Evolutionary conservation across 2,329 filamentous ascomycete genomes (phyloP), one percentile per base, ranked within the genome.

Genomic region (Tolypocladium ovalisporum): DNA sequence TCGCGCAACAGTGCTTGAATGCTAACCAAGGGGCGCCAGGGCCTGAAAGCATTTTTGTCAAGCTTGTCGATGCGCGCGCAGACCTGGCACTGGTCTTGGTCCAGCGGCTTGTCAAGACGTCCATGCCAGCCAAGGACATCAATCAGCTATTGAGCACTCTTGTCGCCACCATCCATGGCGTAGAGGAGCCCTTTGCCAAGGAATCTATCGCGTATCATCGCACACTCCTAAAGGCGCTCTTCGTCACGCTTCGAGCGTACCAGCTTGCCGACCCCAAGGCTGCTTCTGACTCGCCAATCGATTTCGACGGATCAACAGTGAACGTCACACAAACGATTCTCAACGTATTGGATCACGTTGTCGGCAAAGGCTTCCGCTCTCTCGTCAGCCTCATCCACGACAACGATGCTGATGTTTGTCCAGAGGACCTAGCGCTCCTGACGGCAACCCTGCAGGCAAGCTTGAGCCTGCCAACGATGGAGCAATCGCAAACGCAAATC

Each of bases 371-470:
- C 2, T 93, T 99, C 76, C 85, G 88, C 44, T 84, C 87, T 27
- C 78, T 97, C 27, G 90, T 91, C 37, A 84, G 85, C 17, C 83
- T 91, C 56, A 82, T 97, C 17, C 94, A 99, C 67, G 87, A 94
- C 37, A 79, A 86, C 35, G 80, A 87, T 4, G 78, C 82, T 9
- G 65, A 64, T 27, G 65, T 72, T 22, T 82, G 86, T 55, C 89
- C 91, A 0, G 87, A 88, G 57, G 94, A 99, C 68, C 84, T 99
- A 62, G 87, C 87, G 3, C 84, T 97, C 47, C 74, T 99, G 51
- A 96, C 90, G 13, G 92, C 90, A 4, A 87, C 97, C 51, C 75
- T 97, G 40, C 92, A 97, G 71, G 89, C 88, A 36, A 88, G 89
- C 63, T 78, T 97, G 19, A 84, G 85, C 61, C 81, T 96, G 35